Evolutionary conservation across 1,284 basidiomycete genomes (phyloP), one percentile per base, ranked within the genome.

Genomic region (Thecaphora thlaspeos): DNA sequence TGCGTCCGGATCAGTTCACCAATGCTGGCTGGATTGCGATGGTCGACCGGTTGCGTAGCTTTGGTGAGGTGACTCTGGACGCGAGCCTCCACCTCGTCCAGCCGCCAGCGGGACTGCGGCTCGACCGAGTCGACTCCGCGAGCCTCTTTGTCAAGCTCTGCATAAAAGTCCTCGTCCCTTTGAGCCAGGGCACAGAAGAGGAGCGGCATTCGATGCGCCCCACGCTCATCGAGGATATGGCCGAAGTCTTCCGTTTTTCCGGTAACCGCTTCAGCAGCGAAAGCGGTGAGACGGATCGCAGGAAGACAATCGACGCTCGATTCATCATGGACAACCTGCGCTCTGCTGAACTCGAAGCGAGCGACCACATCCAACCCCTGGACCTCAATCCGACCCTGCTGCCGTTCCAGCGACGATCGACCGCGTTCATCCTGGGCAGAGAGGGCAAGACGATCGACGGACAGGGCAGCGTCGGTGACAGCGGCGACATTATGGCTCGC

Each of bases 381-480:
- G 51, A 51, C 1, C 49, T 75, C n/a, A 50, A 43, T 2, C 57
- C 75, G 9, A 57, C 50, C 2, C 40, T 76, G 19, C 43, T 75
- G 9, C 75, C 75, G 12, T 76, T 75, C 34, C 75, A 76, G 43
- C 63, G 50, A 10, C 55, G 67, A 17, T 69, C 70, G 0, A 61
- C 68, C 15, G 59, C 60, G 1, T 75, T 76, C 30, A 46, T 76
- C 10, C 62, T 76, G 1, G 65, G 62, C 22, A 57, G 75, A 15
- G 73, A 76, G 51, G 71, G 71, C n/a, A 57, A 47, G 41, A 14
- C 30, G 0, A 14, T 67, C 11, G 46, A 43, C 22, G n/a, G 42
- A 12, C 2, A 24, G 1, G 61, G 61, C 21, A 18, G 14, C 8
- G 41, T 45, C 15, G 43, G 22, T 10, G 21, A 47, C 23, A 51